phyloP scores from a whole-genome alignment of 1,284 basidiomycete genomes.

The Volvariella surrecta region DNA sequence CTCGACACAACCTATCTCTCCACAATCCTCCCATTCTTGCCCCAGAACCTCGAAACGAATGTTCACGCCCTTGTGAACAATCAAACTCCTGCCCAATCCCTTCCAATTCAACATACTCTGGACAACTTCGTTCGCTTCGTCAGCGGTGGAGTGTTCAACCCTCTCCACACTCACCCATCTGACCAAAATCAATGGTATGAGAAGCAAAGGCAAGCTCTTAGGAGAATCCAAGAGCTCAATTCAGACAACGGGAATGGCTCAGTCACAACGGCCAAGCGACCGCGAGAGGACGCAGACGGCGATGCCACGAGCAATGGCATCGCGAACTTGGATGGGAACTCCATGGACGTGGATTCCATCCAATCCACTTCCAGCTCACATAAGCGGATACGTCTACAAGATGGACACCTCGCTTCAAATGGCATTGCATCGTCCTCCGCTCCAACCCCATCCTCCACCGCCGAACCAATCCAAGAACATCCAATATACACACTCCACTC shows the following conservation, averaged over 20 bases:
- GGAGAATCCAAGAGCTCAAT: slow-evolving; percentile 10
- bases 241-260: not conserved
- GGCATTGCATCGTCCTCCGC: no score
- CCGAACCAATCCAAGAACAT: slow-evolving; percentile 26
- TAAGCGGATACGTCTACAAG: no score
- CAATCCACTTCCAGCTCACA: no score
- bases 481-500: slow-evolving; percentile 47
- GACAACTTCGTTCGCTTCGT: slow-evolving; percentile 22
- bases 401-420: no score
- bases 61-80: slow-evolving; percentile 10
- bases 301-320: slow-evolving; percentile 8
- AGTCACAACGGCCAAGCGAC: not conserved
- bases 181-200: slow-evolving; percentile 13
- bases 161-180: slow-evolving; percentile 7
- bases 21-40: slow-evolving; percentile 6
- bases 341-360: no score
- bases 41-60: slow-evolving; percentile 6
- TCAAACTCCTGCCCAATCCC: not conserved
- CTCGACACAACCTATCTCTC: slow-evolving; percentile 1
- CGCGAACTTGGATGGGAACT: slow-evolving; percentile 2
- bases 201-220: slow-evolving; percentile 12
- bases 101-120: slow-evolving; percentile 10
- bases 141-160: slow-evolving; percentile 14
- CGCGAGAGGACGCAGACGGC: not conserved
- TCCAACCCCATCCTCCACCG: not conserved